Percentiles rank a stretch among this genome's conserved stretches.
Conservation (phyloP, 345 rosid genomes). For the Nasturtium officinale region DNA sequence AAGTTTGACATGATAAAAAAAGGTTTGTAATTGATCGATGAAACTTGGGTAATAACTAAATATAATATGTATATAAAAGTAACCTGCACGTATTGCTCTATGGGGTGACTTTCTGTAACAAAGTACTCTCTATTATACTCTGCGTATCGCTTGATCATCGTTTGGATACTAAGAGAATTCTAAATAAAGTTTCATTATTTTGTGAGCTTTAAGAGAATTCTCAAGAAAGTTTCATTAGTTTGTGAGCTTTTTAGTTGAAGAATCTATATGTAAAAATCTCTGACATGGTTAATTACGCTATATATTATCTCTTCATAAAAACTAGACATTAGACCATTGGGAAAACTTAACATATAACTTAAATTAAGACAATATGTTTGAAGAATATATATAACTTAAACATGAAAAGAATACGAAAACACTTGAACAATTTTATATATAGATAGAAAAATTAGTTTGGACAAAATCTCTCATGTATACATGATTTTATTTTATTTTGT, state of each 20-base stretch:
- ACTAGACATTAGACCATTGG: constrained; percentile 8
- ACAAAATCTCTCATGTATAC: not conserved
- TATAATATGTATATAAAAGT: not conserved
- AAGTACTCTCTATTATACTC: constrained; percentile 35
- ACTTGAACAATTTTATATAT: too few species aligned
- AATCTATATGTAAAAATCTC: constrained; percentile 13
- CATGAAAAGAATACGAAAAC: not conserved
- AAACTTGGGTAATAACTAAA: not conserved
- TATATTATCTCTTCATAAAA: not conserved
- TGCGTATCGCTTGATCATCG: constrained; percentile 50
- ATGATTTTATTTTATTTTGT: not conserved
- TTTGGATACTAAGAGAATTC: constrained; percentile 46
- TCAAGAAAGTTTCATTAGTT: constrained; percentile 5
- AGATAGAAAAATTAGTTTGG: not conserved
- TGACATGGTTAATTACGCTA: not conserved
- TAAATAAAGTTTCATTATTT: too few species aligned
- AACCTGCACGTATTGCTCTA: constrained; percentile 36
- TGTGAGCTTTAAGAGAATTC: too few species aligned
- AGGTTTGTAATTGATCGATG: not conserved
- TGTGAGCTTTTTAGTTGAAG: not conserved
- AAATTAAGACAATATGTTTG: too few species aligned
- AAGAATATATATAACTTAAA: too few species aligned
- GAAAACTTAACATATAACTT: constrained; percentile 2
- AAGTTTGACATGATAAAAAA: constrained; percentile 3
- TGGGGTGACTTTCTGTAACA: constrained; percentile 10